Conservation (phyloP, 108 stramenopile species). For the Cyclostephanos invisitatus region DNA sequence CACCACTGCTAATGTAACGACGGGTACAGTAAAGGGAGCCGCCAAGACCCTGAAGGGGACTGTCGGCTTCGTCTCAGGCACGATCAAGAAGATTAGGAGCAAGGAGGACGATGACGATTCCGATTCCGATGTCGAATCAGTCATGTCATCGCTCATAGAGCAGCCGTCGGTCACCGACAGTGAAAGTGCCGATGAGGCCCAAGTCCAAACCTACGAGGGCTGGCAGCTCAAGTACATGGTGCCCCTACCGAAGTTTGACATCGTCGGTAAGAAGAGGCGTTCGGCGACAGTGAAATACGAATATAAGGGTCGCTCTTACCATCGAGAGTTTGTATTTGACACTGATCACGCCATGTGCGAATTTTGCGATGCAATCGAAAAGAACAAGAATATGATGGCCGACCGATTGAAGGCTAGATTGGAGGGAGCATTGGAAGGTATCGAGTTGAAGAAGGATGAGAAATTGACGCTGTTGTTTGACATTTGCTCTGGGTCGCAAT, state of each 20-base stretch:
- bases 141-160: constrained; percentile 21
- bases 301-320: constrained; percentile 35
- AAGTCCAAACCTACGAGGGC: constrained; percentile 26
- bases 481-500: constrained; percentile 67
- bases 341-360: constrained; percentile 45
- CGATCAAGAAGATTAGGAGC: constrained; percentile 7
- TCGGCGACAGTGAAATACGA: constrained; percentile 33
- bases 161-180: neutral
- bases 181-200: neutral
- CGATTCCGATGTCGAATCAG: constrained; percentile 24
- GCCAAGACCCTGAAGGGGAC: constrained; percentile 22
- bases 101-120: constrained; percentile 25
- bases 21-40: constrained; percentile 10
- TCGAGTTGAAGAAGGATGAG: constrained; percentile 51
- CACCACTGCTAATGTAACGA: neutral
- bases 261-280: constrained; percentile 38
- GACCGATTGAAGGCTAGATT: constrained; percentile 44
- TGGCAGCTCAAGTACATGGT: constrained; percentile 69
- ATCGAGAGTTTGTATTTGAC: constrained; percentile 67
- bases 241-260: constrained; percentile 43
- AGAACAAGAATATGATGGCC: constrained; percentile 48
- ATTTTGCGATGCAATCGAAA: constrained; percentile 47
- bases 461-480: constrained; percentile 59
- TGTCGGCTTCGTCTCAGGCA: constrained; percentile 17
- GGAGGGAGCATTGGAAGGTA: constrained; percentile 45